phyloP scores from a whole-genome alignment of 2,329 filamentous ascomycete species.

The Blastomyces emzantsi region DNA sequence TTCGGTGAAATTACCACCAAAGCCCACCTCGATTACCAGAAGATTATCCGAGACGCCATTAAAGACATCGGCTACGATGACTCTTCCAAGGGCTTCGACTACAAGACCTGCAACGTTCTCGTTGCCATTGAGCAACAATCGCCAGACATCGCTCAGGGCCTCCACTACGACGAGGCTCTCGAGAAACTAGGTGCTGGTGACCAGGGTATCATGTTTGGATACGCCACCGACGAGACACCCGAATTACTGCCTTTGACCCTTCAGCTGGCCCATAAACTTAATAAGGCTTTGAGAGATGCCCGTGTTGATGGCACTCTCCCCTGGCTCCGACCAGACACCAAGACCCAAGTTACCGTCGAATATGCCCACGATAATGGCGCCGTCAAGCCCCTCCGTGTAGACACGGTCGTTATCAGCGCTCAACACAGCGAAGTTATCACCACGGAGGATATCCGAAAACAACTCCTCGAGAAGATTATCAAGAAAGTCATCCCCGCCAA shows the following conservation, averaged over 20 bases:
- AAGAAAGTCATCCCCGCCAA: constrained; percentile 86
- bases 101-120: constrained; percentile 98
- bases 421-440: constrained; percentile 85
- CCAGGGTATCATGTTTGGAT: constrained; percentile 99
- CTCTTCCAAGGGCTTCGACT: constrained; percentile 97
- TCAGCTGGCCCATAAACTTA: constrained; percentile 92
- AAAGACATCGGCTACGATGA: constrained; percentile 98
- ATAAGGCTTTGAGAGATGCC: constrained; percentile 84
- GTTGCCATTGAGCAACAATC: constrained; percentile 99
- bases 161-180: constrained; percentile 94
- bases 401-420: constrained; percentile 94
- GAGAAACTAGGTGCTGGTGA: constrained; percentile 98
- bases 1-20: constrained; percentile 99
- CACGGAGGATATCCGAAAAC: constrained; percentile 86
- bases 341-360: constrained; percentile 99
- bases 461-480: constrained; percentile 96
- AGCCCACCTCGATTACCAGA: constrained; percentile 93
- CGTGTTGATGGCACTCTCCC: constrained; percentile 78
- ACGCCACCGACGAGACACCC: constrained; percentile 97
- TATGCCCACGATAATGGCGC: constrained; percentile 95
- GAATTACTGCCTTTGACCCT: constrained; percentile 94
- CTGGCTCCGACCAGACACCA: constrained; percentile 97
- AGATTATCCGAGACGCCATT: constrained; percentile 86
- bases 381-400: constrained; percentile 81
- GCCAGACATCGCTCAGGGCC: constrained; percentile 96